Evolutionary conservation across 805 yeast genomes (phyloP), one percentile per base, ranked within the genome.

Genomic region (Suhomyces canberraensis): DNA sequence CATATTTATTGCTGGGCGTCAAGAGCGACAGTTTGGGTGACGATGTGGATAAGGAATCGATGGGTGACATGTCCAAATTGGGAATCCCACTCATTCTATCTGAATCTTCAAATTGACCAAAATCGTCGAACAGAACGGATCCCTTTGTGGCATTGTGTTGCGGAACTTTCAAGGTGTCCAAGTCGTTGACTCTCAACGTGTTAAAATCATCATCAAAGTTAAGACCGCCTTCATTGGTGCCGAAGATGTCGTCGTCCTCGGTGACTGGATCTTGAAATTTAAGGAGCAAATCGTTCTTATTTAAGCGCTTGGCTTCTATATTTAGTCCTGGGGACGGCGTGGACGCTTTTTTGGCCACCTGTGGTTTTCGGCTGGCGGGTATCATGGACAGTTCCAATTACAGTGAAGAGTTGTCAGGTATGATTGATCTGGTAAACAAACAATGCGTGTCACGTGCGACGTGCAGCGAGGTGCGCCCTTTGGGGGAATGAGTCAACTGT

Each of bases 181-280:
- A 8, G 11, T 44, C 42, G 15, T 36, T 41, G 8, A 52, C 36
- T 27, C 50, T 48, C 14, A 59, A 36, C 11, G 60, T 58, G 28
- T 52, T 49, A 45, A 58, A 58, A 15, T 56, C 60, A 20, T 52
- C 56, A 15, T 53, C 60, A 11, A 56, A 38, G 18, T 37, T 47
- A 26, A 45, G 39, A 13, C 41, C 45, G 4, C 47, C 56, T 34
- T 47, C 48, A 14, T 37, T 47, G n/a, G 51, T 45, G 9, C 60
- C 62, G 44, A 60, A 54, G 11, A 57, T 52, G 33, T 56, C 58
- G 29, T 57, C 63, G n/a, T 44, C 51, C 15, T 33, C 39, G 13
- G 29, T 18, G 11, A 25, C 42, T 11, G 31, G 25, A 29, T 50
- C 55, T 29, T 51, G 57, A 39, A 40, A 59, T 33, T 40, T 47